Conservation (phyloP, 1,284 basidiomycete species). For the Porogramme epimiltina region DNA sequence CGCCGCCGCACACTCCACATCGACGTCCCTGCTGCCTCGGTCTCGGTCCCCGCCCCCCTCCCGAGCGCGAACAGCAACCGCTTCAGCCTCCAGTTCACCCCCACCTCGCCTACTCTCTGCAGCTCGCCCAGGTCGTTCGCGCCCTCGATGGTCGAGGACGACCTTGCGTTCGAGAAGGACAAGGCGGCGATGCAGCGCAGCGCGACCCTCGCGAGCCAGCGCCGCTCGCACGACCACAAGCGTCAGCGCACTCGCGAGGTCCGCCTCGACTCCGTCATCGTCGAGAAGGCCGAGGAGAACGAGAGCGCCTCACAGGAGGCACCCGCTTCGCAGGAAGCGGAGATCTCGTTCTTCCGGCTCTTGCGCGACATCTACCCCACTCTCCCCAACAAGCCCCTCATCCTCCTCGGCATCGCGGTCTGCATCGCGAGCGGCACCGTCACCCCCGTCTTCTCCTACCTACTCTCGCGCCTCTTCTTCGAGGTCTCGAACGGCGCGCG, state of each 20-base stretch:
- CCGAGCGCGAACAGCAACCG: slow-evolving; percentile 36
- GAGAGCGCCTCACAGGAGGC: slow-evolving; percentile 12
- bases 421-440: slow-evolving; percentile 77
- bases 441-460: slow-evolving; percentile 91
- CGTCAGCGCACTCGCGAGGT: slow-evolving; percentile 44
- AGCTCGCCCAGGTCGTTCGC: slow-evolving; percentile 29
- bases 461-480: slow-evolving; percentile 83
- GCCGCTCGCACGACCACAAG: slow-evolving; percentile 29
- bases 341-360: slow-evolving; percentile 46
- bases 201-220: slow-evolving; percentile 21
- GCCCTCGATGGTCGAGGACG: slow-evolving; percentile 35
- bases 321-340: slow-evolving; percentile 23
- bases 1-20: slow-evolving; percentile 35
- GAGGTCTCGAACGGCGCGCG: slow-evolving; percentile 74
- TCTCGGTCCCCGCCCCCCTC: slow-evolving; percentile 28
- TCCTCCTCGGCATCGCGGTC: slow-evolving; percentile 69
- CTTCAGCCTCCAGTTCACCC: slow-evolving; percentile 64
- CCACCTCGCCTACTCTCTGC: slow-evolving; percentile 41
- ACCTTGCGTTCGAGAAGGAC: slow-evolving; percentile 37
- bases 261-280: slow-evolving; percentile 36
- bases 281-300: slow-evolving; percentile 28
- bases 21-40: slow-evolving; percentile 26
- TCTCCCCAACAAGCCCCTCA: slow-evolving; percentile 72
- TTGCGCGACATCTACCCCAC: slow-evolving; percentile 68
- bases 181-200: slow-evolving; percentile 27